Evolutionary conservation across 257 asterid species (phyloP).

Genomic region (Solanum neorickii): DNA sequence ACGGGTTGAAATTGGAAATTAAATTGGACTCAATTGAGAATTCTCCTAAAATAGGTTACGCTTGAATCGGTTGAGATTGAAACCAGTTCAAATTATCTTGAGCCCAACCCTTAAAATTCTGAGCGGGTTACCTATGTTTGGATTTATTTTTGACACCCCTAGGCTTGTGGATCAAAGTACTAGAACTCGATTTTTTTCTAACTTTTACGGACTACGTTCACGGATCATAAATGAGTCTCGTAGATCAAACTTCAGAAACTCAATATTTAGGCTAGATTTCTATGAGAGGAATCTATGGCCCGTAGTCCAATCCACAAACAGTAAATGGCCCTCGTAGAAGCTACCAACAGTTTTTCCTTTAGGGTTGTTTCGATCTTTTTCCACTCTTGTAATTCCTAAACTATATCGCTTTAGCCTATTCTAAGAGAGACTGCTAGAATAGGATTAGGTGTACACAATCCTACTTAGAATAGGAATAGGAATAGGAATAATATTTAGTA

Average conservation of each 20-base stretch:
- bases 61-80: no score
- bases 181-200: no score
- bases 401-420: background rate
- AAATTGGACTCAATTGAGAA: no score
- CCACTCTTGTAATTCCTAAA: background rate
- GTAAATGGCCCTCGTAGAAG: background rate
- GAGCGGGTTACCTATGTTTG: no score
- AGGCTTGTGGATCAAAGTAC: background rate
- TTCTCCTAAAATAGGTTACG: no score
- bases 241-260: background rate
- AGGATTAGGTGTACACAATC: background rate
- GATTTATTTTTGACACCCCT: no score
- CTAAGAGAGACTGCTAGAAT: background rate
- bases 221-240: background rate
- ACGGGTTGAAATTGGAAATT: no score
- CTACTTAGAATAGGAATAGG: background rate
- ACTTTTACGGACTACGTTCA: background rate
- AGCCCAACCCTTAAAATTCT: no score
- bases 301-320: background rate
- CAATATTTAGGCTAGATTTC: background rate
- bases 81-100: no score
- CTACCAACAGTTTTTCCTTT: background rate
- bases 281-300: background rate
- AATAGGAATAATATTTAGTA: background rate
- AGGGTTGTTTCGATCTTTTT: background rate